Evolutionary conservation across 2,329 filamentous ascomycete genomes (phyloP).

Genomic region (Pezicula carpinea): DNA sequence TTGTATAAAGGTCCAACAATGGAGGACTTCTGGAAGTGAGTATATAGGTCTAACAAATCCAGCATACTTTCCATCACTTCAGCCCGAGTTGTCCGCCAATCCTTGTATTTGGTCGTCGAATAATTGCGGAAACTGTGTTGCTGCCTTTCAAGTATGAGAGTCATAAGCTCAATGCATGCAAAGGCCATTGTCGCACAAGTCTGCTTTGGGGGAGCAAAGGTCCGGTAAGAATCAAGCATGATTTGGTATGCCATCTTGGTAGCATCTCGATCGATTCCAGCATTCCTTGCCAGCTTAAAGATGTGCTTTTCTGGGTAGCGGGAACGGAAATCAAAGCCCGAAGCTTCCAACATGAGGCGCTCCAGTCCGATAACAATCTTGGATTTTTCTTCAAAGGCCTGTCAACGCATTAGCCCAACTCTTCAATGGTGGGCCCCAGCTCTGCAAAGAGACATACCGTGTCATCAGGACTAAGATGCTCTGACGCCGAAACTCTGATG

Average conservation of each 20-base stretch:
- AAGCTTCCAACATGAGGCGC: conserved; percentile 85
- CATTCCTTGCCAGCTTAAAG: conserved; percentile 64
- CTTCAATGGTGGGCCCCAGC: too few species aligned
- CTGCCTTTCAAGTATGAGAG: conserved; percentile 57
- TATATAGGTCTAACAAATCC: conserved; percentile 89
- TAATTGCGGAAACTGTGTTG: conserved; percentile 43
- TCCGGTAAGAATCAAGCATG: conserved; percentile 86
- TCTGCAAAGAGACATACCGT: conserved; percentile 47
- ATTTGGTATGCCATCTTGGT: conserved; percentile 73
- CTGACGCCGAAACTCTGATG: conserved; percentile 57
- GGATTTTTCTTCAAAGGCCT: conserved; percentile 77
- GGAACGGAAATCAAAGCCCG: conserved; percentile 89
- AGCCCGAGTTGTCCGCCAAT: conserved; percentile 41
- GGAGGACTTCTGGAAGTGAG: conserved; percentile 72
- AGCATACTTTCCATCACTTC: conserved; percentile 73
- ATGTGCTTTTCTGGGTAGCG: conserved; percentile 82
- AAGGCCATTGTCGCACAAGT: conserved; percentile 81
- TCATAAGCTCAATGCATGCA: conserved; percentile 75
- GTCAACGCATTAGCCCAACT: conserved; percentile 5
- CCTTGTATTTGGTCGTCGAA: conserved; percentile 43
- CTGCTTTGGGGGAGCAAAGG: conserved; percentile 87
- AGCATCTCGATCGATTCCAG: conserved; percentile 45
- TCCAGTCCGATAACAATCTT: conserved; percentile 86
- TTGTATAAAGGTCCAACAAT: conserved; percentile 68
- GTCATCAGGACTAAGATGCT: conserved; percentile 74